phyloP scores from a whole-genome alignment of 139 green algal genomes.

The Chara braunii region DNA sequence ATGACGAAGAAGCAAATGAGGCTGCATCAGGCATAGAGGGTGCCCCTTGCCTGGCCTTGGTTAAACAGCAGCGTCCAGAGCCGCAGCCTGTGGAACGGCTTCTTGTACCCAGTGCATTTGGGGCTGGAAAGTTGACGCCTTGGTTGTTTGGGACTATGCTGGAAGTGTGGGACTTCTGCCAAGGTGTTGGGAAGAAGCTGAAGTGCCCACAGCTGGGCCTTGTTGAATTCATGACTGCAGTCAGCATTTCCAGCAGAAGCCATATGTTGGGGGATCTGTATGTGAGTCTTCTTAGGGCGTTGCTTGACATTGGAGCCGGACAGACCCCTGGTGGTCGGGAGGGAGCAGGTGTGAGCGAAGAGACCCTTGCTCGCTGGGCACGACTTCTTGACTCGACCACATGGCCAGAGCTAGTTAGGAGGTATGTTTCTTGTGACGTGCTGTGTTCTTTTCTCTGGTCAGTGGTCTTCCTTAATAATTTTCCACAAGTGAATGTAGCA shows the following conservation, averaged over 20 bases:
- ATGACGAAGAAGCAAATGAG: neutral
- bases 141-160: constrained; percentile 12
- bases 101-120: neutral
- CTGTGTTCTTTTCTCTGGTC: too few species aligned
- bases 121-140: neutral
- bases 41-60: neutral
- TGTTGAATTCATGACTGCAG: neutral
- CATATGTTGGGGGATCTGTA: constrained; percentile 27
- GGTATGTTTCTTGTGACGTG: constrained; percentile 2
- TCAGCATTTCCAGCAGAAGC: neutral
- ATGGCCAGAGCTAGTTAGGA: constrained; percentile 32
- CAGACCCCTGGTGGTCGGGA: constrained; percentile 12
- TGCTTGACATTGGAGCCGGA: constrained; percentile 18
- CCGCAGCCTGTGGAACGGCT: neutral
- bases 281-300: constrained; percentile 2
- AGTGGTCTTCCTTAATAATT: too few species aligned
- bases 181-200: constrained; percentile 7
- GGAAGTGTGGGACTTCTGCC: constrained; percentile 27
- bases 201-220: constrained; percentile 25
- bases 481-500: too few species aligned
- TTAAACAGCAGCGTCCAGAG: neutral
- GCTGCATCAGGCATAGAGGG: neutral
- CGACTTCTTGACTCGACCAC: constrained; percentile 15
- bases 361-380: constrained; percentile 19
- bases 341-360: constrained; percentile 14